Evolutionary conservation across 331 rosid genomes (phyloP).

Genomic region (Telfairia occidentalis): DNA sequence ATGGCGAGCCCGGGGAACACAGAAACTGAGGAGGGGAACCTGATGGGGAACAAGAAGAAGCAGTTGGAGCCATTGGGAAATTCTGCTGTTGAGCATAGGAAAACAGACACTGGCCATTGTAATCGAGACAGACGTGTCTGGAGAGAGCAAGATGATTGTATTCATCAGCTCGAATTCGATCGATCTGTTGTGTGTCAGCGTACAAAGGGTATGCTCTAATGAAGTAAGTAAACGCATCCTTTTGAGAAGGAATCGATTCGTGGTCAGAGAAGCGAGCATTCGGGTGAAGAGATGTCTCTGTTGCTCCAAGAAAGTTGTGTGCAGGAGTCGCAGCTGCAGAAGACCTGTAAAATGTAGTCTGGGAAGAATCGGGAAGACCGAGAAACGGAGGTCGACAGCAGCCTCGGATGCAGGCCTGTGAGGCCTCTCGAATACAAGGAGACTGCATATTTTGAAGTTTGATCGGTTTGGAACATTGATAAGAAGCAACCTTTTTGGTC

Average conservation of each 20-base stretch:
- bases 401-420: constrained; percentile 42
- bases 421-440: constrained; percentile 29
- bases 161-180: constrained; percentile 42
- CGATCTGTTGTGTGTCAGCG: constrained; percentile 26
- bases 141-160: constrained; percentile 50
- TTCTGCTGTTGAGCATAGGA: constrained; percentile 40
- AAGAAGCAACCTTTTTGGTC: not conserved
- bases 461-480: constrained; percentile 3
- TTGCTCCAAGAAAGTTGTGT: constrained; percentile 26
- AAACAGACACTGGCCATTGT: constrained; percentile 66
- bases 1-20: constrained; percentile 22
- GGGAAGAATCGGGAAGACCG: constrained; percentile 17
- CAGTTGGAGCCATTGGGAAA: constrained; percentile 10
- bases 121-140: constrained; percentile 60
- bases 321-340: not conserved
- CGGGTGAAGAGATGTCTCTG: constrained; percentile 33
- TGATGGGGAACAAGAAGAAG: constrained; percentile 31
- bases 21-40: not conserved
- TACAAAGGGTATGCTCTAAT: constrained; percentile 41
- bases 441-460: constrained; percentile 26
- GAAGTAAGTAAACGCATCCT: constrained; percentile 43
- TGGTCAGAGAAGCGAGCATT: constrained; percentile 51
- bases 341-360: not conserved
- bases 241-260: constrained; percentile 56
- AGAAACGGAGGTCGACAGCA: constrained; percentile 42